Evolutionary conservation across 805 yeast species (phyloP).

Genomic region (Millerago galiae): DNA sequence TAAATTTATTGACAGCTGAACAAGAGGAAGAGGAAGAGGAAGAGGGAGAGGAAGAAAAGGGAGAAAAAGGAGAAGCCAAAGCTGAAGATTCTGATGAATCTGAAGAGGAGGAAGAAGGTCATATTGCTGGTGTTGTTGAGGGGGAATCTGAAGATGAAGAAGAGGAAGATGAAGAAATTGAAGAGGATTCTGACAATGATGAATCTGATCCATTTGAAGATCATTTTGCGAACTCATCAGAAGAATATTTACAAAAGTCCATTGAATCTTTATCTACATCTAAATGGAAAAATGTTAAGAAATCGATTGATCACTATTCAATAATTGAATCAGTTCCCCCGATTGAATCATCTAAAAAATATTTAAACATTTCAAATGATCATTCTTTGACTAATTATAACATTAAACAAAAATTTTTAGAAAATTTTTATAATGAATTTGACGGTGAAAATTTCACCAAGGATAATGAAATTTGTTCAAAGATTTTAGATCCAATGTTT

Average conservation of each 20-base stretch:
- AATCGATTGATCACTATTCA: constrained; percentile 14
- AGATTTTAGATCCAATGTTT: constrained; percentile 57
- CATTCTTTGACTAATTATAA: constrained; percentile 30
- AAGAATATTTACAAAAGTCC: constrained; percentile 30
- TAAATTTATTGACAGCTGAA: constrained; percentile 52
- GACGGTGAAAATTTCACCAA: constrained; percentile 16
- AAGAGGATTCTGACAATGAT: constrained; percentile 30
- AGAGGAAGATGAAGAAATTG: constrained; percentile 18
- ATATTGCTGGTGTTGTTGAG: constrained; percentile 16
- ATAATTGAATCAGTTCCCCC: constrained; percentile 23
- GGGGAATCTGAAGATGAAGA: constrained; percentile 12
- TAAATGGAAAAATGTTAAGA: constrained; percentile 22
- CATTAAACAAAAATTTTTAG: constrained; percentile 38
- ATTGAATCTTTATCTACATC: constrained; percentile 24
- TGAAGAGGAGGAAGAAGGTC: constrained; percentile 24
- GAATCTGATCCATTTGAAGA: constrained; percentile 76
- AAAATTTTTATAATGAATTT: constrained; percentile 18
- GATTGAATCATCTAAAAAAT: constrained; percentile 12
- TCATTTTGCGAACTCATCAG: constrained; percentile 57
- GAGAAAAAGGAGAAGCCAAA: constrained; percentile 20
- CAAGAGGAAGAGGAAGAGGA: constrained; percentile 24
- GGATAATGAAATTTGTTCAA: constrained; percentile 39
- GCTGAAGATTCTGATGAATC: constrained; percentile 28
- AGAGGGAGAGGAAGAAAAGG: constrained; percentile 13
- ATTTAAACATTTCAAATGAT: constrained; percentile 16